Conservation (phyloP, 2,329 filamentous ascomycete species). For the Fusarium devonianum region DNA sequence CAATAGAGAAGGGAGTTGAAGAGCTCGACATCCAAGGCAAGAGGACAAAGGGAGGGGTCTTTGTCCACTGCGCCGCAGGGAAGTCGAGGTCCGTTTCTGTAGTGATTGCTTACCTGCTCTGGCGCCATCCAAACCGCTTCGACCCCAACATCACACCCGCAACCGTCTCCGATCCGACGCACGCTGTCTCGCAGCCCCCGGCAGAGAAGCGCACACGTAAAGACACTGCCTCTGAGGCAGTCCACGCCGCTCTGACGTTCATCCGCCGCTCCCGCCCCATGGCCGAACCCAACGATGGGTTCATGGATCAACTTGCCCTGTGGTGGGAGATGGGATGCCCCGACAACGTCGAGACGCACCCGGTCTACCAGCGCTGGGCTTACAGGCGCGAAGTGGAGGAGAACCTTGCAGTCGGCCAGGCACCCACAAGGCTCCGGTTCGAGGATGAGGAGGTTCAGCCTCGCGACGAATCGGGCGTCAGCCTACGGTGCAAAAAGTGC, state of each 20-base stretch:
- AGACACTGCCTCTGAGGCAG: slow-evolving; percentile 56
- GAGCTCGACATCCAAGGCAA: slow-evolving; percentile 28
- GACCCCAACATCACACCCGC: slow-evolving; percentile 47
- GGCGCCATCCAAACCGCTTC: slow-evolving; percentile 65
- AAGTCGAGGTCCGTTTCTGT: slow-evolving; percentile 91
- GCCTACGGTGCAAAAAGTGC: slow-evolving; percentile 88
- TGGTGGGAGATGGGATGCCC: slow-evolving; percentile 90
- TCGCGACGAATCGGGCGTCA: slow-evolving; percentile 40
- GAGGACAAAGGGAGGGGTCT: slow-evolving; percentile 53
- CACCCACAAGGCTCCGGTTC: slow-evolving; percentile 84
- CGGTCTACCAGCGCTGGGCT: slow-evolving; percentile 78
- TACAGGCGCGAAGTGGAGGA: slow-evolving; percentile 64
- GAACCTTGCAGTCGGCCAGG: slow-evolving; percentile 74
- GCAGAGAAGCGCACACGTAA: slow-evolving; percentile 36
- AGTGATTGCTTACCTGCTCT: slow-evolving; percentile 84
- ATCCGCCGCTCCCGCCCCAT: slow-evolving; percentile 76
- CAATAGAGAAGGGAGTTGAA: slow-evolving; percentile 29
- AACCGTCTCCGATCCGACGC: slow-evolving; percentile 29
- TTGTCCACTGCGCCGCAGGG: slow-evolving; percentile 85
- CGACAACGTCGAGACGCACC: slow-evolving; percentile 67
- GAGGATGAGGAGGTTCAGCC: slow-evolving; percentile 71
- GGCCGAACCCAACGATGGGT: slow-evolving; percentile 89
- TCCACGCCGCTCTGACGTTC: slow-evolving; percentile 68
- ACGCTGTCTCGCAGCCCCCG: slow-evolving; percentile 11
- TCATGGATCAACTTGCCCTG: slow-evolving; percentile 86